Base-by-base conservation (phyloP, 495 filamentous ascomycete genomes). In the Aspergillus asperescens region DNA sequence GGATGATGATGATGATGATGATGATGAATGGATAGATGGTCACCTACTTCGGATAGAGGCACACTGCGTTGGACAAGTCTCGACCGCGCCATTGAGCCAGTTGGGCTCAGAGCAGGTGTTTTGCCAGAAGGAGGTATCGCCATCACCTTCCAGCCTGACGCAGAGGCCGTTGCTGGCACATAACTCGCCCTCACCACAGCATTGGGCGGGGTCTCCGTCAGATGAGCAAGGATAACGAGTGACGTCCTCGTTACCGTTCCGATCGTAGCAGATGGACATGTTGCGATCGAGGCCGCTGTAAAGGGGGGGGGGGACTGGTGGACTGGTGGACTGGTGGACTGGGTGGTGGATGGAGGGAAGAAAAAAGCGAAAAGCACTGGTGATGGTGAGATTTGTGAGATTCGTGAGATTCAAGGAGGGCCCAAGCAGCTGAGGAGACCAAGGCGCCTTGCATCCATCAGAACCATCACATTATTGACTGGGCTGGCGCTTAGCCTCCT, bases 151-250 rank as follows among this genome's bases (percentile, higher is more conserved):
- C 5, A 35, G 5, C 4, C 22, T 9, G 15, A 29, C 46, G 32
- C 46, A 48, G 1, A 48, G 32, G 8, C 46, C 46, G 46, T 48
- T 38, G 13, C 20, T 27, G 13, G 46, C 46, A 22, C 46, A 48
- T 6, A 24, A 29, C 20, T 48, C 20, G 10, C 46, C 46, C 13
- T 38, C 13, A 1, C 15, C 20, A 32, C 46, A 48, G 46, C 46
- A 48, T 38, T 48, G 46, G 0, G 46, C n/a, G 9, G 34, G 31
- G 19, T 37, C 3, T 3, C 18, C 46, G 34, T 39, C 46, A 0
- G 25, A 2, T 5, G 46, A 48, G 34, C 46, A 48, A 4, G 46
- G 31, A 20, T 18, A 18, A 1, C 24, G 42, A 3, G 42, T 46
- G 1, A 22, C 18, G 27, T 46, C 42, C 13, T 46, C 23, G 27